Base-by-base conservation (phyloP, 768 basidiomycete species). In the Jaapia argillacea region DNA sequence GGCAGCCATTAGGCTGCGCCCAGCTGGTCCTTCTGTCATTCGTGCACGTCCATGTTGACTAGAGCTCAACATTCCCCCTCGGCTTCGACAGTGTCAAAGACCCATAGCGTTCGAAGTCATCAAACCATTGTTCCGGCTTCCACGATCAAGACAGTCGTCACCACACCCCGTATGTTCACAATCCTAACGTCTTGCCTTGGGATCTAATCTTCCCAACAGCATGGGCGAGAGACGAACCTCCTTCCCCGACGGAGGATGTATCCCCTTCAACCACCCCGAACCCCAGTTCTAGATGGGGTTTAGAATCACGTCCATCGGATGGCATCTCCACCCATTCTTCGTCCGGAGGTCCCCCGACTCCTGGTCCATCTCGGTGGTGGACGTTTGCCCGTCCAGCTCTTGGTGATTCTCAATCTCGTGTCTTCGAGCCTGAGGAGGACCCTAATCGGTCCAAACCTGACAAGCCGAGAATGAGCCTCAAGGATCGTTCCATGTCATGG, bases 151-250 rank as follows among this genome's bases (percentile, higher is more conserved):
- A 69, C 70, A 1, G 77, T 86, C 46, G 64, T 85, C 45, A 85
- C 82, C 42, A 66, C 72, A 24, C 85, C 85, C 47, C 84, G 85
- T 87, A 59, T 54, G 77, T 70, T 10, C 36, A 40, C 18, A 43
- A 40, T 24, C 22, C 27, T 36, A 24, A 28, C 26, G 18, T 38
- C 14, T 45, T 16, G 23, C 22, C 37, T 6, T 21, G 13, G 14
- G 6, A 24, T n/a, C 36, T 38, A 38, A 41, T 33, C 16, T 37
- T 50, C 40, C 20, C 6, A 35, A 43, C 43, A 90, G 86, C 87
- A 40, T 90, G 86, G 86, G 87, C 86, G 3, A 70, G 74, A 51
- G 81, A 89, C 56, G 87, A 90, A 55, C 85, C 85, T 3, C 83
- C 84, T 3, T 86, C 85, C 0, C 83, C 85, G 1, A 72, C 64